Percentiles rank a stretch among this genome's conserved stretches.
Conservation (phyloP, 208 protist genomes). For the Angomonas desouzai region DNA sequence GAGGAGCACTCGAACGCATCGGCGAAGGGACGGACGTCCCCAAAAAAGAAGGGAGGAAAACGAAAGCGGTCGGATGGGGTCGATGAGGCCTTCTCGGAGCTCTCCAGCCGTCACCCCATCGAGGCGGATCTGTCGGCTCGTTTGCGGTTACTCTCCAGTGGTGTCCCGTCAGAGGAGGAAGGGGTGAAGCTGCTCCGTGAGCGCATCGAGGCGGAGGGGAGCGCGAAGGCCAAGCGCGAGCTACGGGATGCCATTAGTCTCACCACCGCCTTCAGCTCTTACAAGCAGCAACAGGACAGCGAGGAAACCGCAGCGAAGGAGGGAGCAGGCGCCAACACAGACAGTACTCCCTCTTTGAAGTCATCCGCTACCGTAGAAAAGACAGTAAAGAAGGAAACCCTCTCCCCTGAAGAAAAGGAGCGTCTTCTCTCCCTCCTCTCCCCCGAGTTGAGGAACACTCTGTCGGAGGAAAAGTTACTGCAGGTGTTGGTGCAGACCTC, state of each 20-base stretch:
- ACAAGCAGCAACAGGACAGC: constrained; percentile 13
- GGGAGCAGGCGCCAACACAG: neutral
- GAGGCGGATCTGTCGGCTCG: constrained; percentile 21
- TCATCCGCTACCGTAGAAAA: neutral
- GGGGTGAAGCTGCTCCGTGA: constrained; percentile 16
- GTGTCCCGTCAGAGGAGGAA: constrained; percentile 39
- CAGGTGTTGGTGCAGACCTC: constrained; percentile 64
- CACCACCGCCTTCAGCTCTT: constrained; percentile 36
- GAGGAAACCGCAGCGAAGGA: neutral
- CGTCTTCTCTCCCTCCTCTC: constrained; percentile 48
- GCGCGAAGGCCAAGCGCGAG: constrained; percentile 12
- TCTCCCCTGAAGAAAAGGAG: constrained; percentile 11
- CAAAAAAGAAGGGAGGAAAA: neutral
- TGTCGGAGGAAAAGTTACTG: constrained; percentile 52
- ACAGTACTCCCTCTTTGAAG: neutral
- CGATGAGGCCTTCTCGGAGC: neutral
- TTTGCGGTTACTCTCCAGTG: constrained; percentile 21
- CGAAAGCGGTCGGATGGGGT: neutral
- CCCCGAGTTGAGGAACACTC: constrained; percentile 47
- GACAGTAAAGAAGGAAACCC: neutral
- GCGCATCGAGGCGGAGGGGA: constrained; percentile 17
- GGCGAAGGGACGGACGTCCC: neutral
- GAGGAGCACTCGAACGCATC: neutral
- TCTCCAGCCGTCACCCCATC: neutral
- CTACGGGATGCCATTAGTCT: constrained; percentile 29